Evolutionary conservation across 768 basidiomycete genomes (phyloP).

Genomic region (Rossbeevera mucosa): DNA sequence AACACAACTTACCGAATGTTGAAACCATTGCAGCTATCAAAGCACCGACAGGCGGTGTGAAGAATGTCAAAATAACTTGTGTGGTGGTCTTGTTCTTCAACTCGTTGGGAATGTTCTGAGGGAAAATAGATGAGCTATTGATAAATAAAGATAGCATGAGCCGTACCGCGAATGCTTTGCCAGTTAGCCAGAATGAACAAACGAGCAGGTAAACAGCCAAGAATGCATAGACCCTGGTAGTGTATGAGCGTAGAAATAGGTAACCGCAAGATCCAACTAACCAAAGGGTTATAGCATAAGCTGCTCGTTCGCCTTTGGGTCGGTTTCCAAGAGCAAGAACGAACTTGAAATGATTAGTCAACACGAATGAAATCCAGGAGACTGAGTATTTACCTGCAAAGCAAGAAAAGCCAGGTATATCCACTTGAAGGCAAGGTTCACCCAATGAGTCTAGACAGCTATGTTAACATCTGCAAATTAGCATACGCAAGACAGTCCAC

Average conservation of each 20-base stretch:
- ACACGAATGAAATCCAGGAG: background rate
- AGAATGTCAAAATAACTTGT: conserved; percentile 55
- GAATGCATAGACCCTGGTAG: conserved; percentile 74
- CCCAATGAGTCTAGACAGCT: conserved; percentile 66
- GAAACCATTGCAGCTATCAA: conserved; percentile 84
- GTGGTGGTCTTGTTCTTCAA: conserved; percentile 45
- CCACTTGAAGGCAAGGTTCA: conserved; percentile 81
- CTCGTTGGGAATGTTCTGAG: conserved; percentile 49
- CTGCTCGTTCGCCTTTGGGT: conserved; percentile 80
- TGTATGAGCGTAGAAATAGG: conserved; percentile 3
- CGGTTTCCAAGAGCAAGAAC: conserved; percentile 73
- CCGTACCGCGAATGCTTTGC: conserved; percentile 71
- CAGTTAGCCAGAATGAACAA: conserved; percentile 83
- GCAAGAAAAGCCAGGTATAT: conserved; percentile 81
- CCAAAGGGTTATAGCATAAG: conserved; percentile 72
- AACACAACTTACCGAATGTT: conserved; percentile 61
- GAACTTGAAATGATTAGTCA: conserved; percentile 36
- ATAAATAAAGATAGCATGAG: background rate
- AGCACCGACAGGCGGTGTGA: conserved; percentile 73
- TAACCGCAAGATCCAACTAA: conserved; percentile 27
- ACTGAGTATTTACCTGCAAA: conserved; percentile 48
- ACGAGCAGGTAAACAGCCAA: conserved; percentile 80
- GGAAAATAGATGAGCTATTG: conserved; percentile 1
- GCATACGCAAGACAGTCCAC: conserved; percentile 25
- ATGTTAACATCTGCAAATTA: background rate